Percentiles rank a stretch among this genome's conserved stretches.
Conservation (phyloP, 179 eudicot species). For the Corrigiola litoralis region DNA sequence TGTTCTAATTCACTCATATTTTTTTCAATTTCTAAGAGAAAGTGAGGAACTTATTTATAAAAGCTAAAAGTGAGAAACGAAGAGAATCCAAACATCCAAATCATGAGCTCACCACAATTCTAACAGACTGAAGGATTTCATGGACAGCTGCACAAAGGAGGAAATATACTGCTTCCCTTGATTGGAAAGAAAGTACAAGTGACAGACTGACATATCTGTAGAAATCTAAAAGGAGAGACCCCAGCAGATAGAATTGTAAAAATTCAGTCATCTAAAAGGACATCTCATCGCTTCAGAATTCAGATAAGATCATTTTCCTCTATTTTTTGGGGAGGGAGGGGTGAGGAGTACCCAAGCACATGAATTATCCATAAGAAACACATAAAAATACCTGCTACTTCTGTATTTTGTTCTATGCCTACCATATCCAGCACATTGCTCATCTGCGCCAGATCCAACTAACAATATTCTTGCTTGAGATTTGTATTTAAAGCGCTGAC, state of each 20-base stretch:
- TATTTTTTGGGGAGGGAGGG: not conserved
- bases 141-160: not conserved
- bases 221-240: not conserved
- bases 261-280: too few relatives aligned
- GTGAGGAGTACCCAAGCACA: not conserved
- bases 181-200: not conserved
- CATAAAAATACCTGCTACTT: slow-evolving; percentile 53
- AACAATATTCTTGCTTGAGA: slow-evolving; percentile 85
- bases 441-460: slow-evolving; percentile 99
- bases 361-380: not conserved
- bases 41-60: too few relatives aligned
- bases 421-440: slow-evolving; percentile 99
- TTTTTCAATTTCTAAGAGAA: too few relatives aligned
- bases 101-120: not conserved
- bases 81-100: not conserved
- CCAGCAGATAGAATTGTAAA: too few relatives aligned
- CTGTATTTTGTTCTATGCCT: slow-evolving; percentile 88
- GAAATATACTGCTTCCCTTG: not conserved
- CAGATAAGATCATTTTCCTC: too few relatives aligned
- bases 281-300: too few relatives aligned
- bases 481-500: slow-evolving; percentile 44
- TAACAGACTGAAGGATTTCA: not conserved
- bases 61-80: too few relatives aligned
- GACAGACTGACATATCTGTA: not conserved
- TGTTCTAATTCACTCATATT: too few relatives aligned